Evolutionary conservation across 371 early-diverging fungal species (phyloP), one percentile per base, ranked within the genome.

Genomic region (Syncephalastrum contaminatum): DNA sequence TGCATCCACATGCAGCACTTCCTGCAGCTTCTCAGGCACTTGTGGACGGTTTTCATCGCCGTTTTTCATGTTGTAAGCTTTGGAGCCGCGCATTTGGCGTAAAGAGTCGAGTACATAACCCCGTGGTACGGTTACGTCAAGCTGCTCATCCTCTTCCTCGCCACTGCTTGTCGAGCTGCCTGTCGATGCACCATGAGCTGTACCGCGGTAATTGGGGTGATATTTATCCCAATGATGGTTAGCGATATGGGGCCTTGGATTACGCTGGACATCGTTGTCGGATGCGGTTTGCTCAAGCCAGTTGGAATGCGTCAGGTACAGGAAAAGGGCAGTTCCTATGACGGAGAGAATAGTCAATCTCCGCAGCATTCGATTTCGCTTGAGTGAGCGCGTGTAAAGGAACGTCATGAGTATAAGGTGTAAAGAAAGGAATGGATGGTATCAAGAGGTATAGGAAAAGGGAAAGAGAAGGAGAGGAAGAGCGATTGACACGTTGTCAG

Each of bases 331-430:
- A 0, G 64, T 50, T 18, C 44, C 27, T 2, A 56, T 2, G 14
- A 59, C n/a, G 5, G 46, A 54, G 18, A 59, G 20, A 27, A 53
- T 43, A 10, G 58, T 36, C 2, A 63, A 16, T 43, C 48, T 43
- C 40, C 53, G 49, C 24, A 64, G 25, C 10, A 53, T 18, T n/a
- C 64, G 22, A 15, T 64, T 54, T 3, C 64, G 64, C 44, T 55
- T 64, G 15, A 61, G 27, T 6, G 58, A 63, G 12, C 52, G 48
- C 14, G 57, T 43, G 42, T 46, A 52, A 50, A 55, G 53, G 51
- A 54, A 58, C 42, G 58, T 45, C 58, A 58, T 58, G 58, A 39
- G 4, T 21, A 25, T 22, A 45, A 25, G 36, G 19, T 27, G 24
- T 36, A 25, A 51, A 39, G 25, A 51, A 43, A 8, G 41, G 45